Percentiles rank a stretch among this genome's conserved stretches.
These are phyloP conservation scores for Tylopilus sp. DNA, from an alignment of 768 basidiomycete genomes.

Conservation along the genomic window DNA sequence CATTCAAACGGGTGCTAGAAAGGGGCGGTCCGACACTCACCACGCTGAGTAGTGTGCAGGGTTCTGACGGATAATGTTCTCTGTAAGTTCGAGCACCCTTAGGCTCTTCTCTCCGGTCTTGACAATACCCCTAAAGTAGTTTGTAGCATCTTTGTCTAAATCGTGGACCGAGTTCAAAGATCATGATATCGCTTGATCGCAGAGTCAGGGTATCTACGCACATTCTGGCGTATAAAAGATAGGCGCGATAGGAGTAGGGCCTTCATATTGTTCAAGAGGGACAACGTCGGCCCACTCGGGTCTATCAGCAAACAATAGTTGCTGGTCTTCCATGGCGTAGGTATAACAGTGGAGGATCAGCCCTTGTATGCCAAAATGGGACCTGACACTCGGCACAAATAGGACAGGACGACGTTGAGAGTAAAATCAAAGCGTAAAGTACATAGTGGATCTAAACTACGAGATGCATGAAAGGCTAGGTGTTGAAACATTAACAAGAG, in stretches of 20 bases:
- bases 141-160: slow-evolving; percentile 87
- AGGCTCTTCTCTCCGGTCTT: slow-evolving; percentile 73
- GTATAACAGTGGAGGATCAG: too few species aligned
- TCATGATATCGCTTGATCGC: background rate
- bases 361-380: background rate
- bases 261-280: slow-evolving; percentile 81
- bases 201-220: slow-evolving; percentile 38
- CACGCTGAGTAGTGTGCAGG: slow-evolving; percentile 98
- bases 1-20: background rate
- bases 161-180: slow-evolving; percentile 5
- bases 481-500: slow-evolving; percentile 20
- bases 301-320: slow-evolving; percentile 51
- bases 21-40: slow-evolving; percentile 43
- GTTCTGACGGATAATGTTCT: slow-evolving; percentile 84
- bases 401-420: too few species aligned
- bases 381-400: too few species aligned
- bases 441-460: slow-evolving; percentile 24
- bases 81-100: slow-evolving; percentile 84
- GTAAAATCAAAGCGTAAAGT: slow-evolving; percentile 15
- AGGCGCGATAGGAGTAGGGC: slow-evolving; percentile 74
- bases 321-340: slow-evolving; percentile 20
- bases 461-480: slow-evolving; percentile 14
- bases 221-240: slow-evolving; percentile 92
- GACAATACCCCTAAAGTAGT: slow-evolving; percentile 86
- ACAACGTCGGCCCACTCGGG: slow-evolving; percentile 78